Conservation (phyloP, 1,139 yeast species). For the Lodderomyces parapsilosis region DNA sequence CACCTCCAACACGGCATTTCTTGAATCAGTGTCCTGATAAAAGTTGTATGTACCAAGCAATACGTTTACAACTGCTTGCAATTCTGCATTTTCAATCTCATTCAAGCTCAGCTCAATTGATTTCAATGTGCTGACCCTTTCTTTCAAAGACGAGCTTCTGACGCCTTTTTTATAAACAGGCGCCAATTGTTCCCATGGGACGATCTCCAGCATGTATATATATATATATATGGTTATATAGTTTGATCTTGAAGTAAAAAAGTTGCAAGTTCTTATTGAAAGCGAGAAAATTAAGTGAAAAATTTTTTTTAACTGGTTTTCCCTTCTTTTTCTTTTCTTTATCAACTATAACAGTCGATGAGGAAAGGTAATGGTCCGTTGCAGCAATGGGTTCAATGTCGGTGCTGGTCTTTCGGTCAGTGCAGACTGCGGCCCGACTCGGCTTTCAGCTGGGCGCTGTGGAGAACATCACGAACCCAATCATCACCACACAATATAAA, state of each 20-base stretch:
- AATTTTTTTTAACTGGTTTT: conserved; percentile 8
- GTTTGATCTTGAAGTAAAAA: neutral
- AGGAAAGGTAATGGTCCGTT: conserved; percentile 52
- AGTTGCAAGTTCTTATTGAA: conserved; percentile 10
- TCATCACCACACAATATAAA: conserved; percentile 29
- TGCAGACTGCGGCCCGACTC: conserved; percentile 15
- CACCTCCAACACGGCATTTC: conserved; percentile 37
- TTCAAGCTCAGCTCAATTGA: conserved; percentile 16
- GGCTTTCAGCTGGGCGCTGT: conserved; percentile 27
- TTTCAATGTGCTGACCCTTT: conserved; percentile 31
- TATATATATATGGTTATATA: neutral
- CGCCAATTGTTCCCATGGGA: conserved; percentile 16
- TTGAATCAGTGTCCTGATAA: conserved; percentile 51
- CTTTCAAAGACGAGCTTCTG: conserved; percentile 33
- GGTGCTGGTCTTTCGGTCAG: neutral
- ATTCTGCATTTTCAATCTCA: conserved; percentile 21
- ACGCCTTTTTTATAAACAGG: conserved; percentile 22
- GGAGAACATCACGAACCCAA: conserved; percentile 29
- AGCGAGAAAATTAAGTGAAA: conserved; percentile 11
- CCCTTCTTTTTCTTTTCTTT: conserved; percentile 19
- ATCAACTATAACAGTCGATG: conserved; percentile 72
- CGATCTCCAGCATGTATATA: conserved; percentile 5
- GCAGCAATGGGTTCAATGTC: conserved; percentile 26
- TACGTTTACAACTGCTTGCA: conserved; percentile 20
- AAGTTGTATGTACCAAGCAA: conserved; percentile 48